A percentile compares a stretch with the other conserved stretches of the same genome.
Conservation (phyloP, 345 rosid species). For the Murraya paniculata region DNA sequence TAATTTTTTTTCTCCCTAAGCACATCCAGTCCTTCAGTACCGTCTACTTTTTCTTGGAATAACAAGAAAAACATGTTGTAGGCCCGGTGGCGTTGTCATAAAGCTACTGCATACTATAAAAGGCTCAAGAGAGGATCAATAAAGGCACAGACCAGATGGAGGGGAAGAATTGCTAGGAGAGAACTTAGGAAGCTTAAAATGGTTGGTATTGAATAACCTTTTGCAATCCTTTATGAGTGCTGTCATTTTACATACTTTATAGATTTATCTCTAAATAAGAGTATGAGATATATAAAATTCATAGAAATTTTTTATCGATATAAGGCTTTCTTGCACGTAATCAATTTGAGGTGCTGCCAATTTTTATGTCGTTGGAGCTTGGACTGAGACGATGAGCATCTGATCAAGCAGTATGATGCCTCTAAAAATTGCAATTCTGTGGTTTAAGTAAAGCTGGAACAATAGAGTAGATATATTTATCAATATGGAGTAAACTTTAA, state of each 20-base stretch:
- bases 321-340: neutral
- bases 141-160: slow-evolving; percentile 72
- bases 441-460: neutral
- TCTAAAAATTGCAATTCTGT: neutral
- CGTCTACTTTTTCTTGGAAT: slow-evolving; percentile 5
- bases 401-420: neutral
- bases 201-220: slow-evolving; percentile 36
- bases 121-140: slow-evolving; percentile 61
- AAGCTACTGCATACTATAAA: slow-evolving; percentile 48
- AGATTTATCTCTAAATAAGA: neutral
- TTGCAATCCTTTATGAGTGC: neutral
- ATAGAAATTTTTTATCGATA: neutral
- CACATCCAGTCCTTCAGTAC: neutral
- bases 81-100: slow-evolving; percentile 72
- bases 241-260: neutral
- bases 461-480: neutral
- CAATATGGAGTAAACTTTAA: neutral
- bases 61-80: slow-evolving; percentile 21
- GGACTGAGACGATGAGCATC: neutral
- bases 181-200: slow-evolving; percentile 78
- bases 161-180: slow-evolving; percentile 61
- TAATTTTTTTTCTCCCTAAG: neutral
- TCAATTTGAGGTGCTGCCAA: neutral
- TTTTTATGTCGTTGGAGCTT: neutral
- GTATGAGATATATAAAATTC: neutral